These are phyloP conservation scores for Thalassiosira pacifica DNA, from an alignment of 352 stramenopile genomes.

Conservation along the genomic window DNA sequence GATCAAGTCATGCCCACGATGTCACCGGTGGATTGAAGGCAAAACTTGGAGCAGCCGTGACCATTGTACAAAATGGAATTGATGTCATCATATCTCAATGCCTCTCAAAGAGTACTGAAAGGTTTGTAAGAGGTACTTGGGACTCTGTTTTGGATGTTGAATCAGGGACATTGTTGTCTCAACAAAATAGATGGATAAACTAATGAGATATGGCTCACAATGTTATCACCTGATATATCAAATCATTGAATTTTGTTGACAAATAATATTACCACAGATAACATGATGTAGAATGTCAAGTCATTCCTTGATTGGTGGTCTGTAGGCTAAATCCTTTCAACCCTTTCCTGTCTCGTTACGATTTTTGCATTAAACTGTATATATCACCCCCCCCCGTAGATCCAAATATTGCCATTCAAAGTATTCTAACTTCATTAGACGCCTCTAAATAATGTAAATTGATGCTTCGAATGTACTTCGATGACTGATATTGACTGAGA, in stretches of 20 bases:
- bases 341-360: no score
- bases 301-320: no score
- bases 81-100: conserved; percentile 77
- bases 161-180: conserved; percentile 37
- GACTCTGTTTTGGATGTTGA: conserved; percentile 41
- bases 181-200: background rate
- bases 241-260: no score
- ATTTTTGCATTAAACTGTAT: background rate
- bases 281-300: no score
- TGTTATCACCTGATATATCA: no score
- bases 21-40: conserved; percentile 79
- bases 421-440: background rate
- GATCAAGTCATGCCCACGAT: conserved; percentile 79
- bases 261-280: no score
- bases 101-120: conserved; percentile 58
- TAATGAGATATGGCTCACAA: no score
- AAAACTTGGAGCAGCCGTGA: conserved; percentile 71
- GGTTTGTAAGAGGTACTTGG: conserved; percentile 47
- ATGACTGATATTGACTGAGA: background rate
- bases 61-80: conserved; percentile 65
- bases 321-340: no score
- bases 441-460: background rate
- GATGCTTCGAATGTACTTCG: background rate
- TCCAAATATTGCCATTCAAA: background rate
- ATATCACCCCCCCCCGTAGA: background rate